phyloP scores from a whole-genome alignment of 768 basidiomycete genomes.

The Lactifluus echinatus region DNA sequence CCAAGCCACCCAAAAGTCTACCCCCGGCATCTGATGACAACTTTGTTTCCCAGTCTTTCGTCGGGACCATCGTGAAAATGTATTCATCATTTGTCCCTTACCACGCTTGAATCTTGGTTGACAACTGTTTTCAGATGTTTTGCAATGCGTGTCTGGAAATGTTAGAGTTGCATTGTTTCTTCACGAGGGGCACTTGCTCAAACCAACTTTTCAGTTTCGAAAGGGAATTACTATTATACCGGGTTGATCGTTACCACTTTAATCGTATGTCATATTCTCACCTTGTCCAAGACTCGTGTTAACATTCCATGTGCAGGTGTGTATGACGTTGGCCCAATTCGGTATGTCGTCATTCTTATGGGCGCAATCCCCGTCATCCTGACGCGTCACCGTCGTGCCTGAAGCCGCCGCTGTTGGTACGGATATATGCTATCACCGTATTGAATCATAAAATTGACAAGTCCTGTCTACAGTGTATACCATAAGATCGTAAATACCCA shows the following conservation, averaged over 20 bases:
- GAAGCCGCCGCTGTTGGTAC: conserved; percentile 8
- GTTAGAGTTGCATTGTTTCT: conserved; percentile 1
- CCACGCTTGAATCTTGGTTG: not conserved
- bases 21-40: not conserved
- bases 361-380: not conserved
- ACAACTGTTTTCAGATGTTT: conserved; percentile 11
- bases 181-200: not conserved
- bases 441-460: not conserved
- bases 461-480: conserved; percentile 33
- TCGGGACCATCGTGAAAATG: conserved; percentile 17
- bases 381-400: not conserved
- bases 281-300: not conserved
- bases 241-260: conserved; percentile 17
- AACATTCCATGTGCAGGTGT: conserved; percentile 6
- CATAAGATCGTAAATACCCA: conserved; percentile 32
- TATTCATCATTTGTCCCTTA: not conserved
- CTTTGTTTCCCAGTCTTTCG: conserved; percentile 5
- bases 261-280: conserved; percentile 9
- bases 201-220: conserved; percentile 11
- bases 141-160: conserved; percentile 20
- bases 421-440: not conserved
- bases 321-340: conserved; percentile 16
- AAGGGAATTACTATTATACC: conserved; percentile 12
- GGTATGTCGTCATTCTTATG: conserved; percentile 8
- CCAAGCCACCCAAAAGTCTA: not conserved